Percentiles rank a stretch among this genome's conserved stretches.
Conservation (phyloP, 176 grass and related monocot species). For the Avena atlantica region DNA sequence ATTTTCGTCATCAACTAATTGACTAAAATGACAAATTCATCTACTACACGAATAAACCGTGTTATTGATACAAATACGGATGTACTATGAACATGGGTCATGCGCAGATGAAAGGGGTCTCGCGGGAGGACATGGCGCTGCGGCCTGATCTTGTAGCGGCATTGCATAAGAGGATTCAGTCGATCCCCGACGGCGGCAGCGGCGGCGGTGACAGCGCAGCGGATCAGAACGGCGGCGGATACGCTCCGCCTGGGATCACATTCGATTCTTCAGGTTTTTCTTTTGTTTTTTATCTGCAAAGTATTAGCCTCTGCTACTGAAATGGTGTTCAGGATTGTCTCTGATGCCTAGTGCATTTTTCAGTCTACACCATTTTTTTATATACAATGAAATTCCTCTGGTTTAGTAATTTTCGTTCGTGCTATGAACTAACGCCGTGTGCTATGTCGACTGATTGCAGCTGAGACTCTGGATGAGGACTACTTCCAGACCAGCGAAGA, state of each 20-base stretch:
- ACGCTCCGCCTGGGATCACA: constrained; percentile 58
- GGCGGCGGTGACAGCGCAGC: constrained; percentile 16
- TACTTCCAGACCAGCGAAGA: constrained; percentile 79
- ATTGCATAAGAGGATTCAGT: constrained; percentile 73
- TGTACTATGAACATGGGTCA: too few species aligned
- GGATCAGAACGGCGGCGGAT: constrained; percentile 52
- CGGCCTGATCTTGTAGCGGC: constrained; percentile 66
- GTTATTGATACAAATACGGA: too few species aligned
- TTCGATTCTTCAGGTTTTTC: constrained; percentile 69
- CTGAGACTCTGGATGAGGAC: constrained; percentile 54
- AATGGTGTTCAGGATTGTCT: neutral
- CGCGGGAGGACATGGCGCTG: constrained; percentile 61
- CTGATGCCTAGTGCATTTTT: neutral
- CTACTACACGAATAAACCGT: too few species aligned
- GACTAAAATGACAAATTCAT: too few species aligned
- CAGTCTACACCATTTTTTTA: neutral
- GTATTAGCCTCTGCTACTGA: neutral
- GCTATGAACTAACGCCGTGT: too few species aligned
- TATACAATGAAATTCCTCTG: neutral
- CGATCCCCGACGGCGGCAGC: constrained; percentile 59
- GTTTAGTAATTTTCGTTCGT: neutral
- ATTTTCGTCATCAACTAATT: too few species aligned
- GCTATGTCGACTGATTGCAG: neutral
- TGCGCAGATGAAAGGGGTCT: constrained; percentile 71
- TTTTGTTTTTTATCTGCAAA: neutral